These are phyloP conservation scores for Lodderomyces pseudojiufengensis DNA, from an alignment of 1,139 yeast species.

Conservation along the genomic window DNA sequence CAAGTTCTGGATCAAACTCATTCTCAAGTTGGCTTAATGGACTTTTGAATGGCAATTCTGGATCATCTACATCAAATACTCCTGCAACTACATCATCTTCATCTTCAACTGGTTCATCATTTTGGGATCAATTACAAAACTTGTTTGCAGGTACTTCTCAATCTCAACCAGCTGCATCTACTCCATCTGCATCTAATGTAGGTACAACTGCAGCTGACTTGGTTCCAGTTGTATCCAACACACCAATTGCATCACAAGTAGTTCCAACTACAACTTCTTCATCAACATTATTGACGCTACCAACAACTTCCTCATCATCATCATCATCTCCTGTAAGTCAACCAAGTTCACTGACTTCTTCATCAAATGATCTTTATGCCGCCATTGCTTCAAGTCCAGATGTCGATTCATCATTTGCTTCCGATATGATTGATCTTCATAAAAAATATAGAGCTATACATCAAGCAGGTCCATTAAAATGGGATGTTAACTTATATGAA, in stretches of 20 bases:
- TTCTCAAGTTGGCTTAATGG: slow-evolving; percentile 1
- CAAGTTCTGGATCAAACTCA: not conserved
- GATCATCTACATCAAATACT: slow-evolving; percentile 2
- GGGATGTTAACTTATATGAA: slow-evolving; percentile 59
- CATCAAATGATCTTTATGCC: slow-evolving; percentile 17
- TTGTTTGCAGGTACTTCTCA: not conserved
- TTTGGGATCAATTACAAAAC: slow-evolving; percentile 2
- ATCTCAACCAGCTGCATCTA: slow-evolving; percentile 3
- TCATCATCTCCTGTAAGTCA: slow-evolving; percentile 15
- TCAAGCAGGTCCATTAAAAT: slow-evolving; percentile 53
- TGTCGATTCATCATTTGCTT: slow-evolving; percentile 28
- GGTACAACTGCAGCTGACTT: slow-evolving; percentile 9
- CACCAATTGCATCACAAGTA: slow-evolving; percentile 3
- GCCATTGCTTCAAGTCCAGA: slow-evolving; percentile 23
- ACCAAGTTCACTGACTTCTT: slow-evolving; percentile 12
- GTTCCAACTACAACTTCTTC: slow-evolving; percentile 4
- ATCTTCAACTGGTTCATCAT: not conserved
- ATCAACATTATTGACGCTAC: slow-evolving; percentile 10
- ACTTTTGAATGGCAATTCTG: slow-evolving; percentile 2
- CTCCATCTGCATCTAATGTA: slow-evolving; percentile 3
- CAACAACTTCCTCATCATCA: slow-evolving; percentile 10
- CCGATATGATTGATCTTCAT: slow-evolving; percentile 47
- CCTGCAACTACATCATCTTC: slow-evolving; percentile 3
- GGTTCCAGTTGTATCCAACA: slow-evolving; percentile 5
- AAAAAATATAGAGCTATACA: slow-evolving; percentile 55